Base-by-base conservation (phyloP, 2,329 filamentous ascomycete genomes). In the Malbranchea cinnamomea region DNA sequence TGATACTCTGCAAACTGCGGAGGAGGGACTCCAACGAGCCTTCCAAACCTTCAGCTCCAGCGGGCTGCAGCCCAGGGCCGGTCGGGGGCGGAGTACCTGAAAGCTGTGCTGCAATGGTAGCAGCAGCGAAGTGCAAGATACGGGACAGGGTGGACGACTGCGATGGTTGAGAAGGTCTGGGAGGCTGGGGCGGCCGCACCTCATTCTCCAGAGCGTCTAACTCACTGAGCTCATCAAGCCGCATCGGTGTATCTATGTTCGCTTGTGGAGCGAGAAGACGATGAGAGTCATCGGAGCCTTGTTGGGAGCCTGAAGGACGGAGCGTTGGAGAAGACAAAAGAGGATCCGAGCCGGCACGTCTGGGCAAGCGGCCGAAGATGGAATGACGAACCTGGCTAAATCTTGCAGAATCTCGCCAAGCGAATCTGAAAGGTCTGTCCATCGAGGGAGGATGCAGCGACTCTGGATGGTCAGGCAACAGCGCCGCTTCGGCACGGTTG, bases 21-120 rank as follows among this genome's bases (percentile, higher is more conserved):
- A 76, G 60, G 37, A 77, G 73, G 32, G 65, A 68, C 39, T 75
- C 68, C 32, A 77, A 64, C 22, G 68, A 72, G 33, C 69, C 71
- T 38, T 74, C 71, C 29, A 73, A 58, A 9, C 64, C 66, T 34
- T 67, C 64, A 19, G 60, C 62, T 3, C 64, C 64, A 26, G 69
- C 46, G 33, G 62, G 60, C 34, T 69, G 60, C 9, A 68, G 63
- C 40, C 70, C 65, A 15, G 67, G 61, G 26, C 71, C 54, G 2
- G 63, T 61, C 33, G 65, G 62, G 26, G 65, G 62, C 38, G 68
- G 59, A 21, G 65, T 64, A n/a, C 71, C 71, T 38, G 74, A 73
- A 21, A 76, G 57, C 32, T 74, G 72, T 26, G 71, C 69, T 30
- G 72, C 72, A 21, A 74, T 75, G 8, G 71, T 69, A 22, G 70